Base-by-base conservation (phyloP, 805 yeast genomes). In the Sungouiozyma ichnusensis region DNA sequence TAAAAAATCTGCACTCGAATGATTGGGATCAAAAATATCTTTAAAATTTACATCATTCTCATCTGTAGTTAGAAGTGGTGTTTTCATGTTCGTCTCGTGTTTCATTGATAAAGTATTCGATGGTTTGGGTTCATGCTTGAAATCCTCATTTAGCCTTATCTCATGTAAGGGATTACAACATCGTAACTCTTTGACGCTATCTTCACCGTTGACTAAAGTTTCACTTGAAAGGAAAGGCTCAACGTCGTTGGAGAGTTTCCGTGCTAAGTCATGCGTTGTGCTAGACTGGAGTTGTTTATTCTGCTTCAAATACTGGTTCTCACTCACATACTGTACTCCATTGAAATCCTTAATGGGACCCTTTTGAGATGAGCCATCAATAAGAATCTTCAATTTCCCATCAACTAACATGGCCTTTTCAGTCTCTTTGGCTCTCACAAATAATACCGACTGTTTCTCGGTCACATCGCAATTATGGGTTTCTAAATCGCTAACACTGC, bases 391-490 rank as follows among this genome's bases (percentile, higher is more conserved):
- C 24, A 58, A 41, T 37, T 50, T 54, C 3, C 63, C 63, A 43
- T 56, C 53, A 1, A 54, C 49, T 29, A 59, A 37, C 17, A 52
- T 48, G 1, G 62, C 64, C 42, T 54, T 54, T 35, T 53, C 51
- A 19, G 53, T 51, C 20, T 52, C 48, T 35, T 48, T 51, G 4
- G 57, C 57, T 35, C 51, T 48, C 17, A 59, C 48, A 38, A 56
- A 54, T 16, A 58, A 44, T 24, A 57, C 53, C 15, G 63, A 63
- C 40, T 58, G 63, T 19, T 50, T 50, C 32, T 54, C 50, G 59
- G 54, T 57, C 34, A 42, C 51, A 13, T 41, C 43, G 38, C 55
- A 51, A 29, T 24, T 24, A 11, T 24, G 29, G 6, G 11, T 7
- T 11, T 24, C 9, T 7, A 42, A 39, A 20, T 44, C 45, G 15